Conservation (phyloP, 768 basidiomycete genomes). For the Naganishia randhawae region DNA sequence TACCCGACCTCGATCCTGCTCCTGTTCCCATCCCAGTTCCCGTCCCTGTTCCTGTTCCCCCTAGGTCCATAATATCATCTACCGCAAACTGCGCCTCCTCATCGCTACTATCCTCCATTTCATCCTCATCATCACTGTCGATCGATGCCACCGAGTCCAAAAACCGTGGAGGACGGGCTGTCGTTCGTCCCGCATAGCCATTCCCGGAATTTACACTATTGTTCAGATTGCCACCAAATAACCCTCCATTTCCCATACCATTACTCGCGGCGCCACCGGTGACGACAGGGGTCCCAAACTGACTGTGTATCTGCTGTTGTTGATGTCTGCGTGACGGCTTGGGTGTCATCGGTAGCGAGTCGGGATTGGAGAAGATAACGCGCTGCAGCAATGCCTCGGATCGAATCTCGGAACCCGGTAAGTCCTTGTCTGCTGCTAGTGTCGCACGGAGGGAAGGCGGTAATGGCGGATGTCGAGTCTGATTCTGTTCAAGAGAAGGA, state of each 20-base stretch:
- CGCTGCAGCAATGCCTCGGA: slow-evolving; percentile 31
- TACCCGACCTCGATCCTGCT: slow-evolving; percentile 9
- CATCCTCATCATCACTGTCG: slow-evolving; percentile 23
- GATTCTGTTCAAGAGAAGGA: background rate
- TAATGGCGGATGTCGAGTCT: slow-evolving; percentile 4
- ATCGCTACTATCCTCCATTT: slow-evolving; percentile 22
- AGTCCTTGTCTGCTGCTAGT: slow-evolving; percentile 28
- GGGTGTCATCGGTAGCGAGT: slow-evolving; percentile 28
- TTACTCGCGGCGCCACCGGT: no score
- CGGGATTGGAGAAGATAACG: slow-evolving; percentile 30
- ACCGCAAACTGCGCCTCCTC: slow-evolving; percentile 27
- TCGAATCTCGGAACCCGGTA: slow-evolving; percentile 27
- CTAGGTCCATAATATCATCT: slow-evolving; percentile 19
- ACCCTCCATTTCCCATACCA: background rate
- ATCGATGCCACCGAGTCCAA: slow-evolving; percentile 7
- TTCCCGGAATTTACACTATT: background rate
- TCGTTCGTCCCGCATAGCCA: background rate
- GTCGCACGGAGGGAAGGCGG: slow-evolving; percentile 28
- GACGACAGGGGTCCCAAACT: background rate
- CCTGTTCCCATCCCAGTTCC: background rate
- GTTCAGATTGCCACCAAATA: background rate
- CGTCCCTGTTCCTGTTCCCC: background rate
- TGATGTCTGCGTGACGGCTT: slow-evolving; percentile 18
- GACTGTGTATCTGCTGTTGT: background rate
- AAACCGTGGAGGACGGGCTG: slow-evolving; percentile 8